Percentiles rank a stretch among this genome's conserved stretches.
These are phyloP conservation scores for Gaeumannomyces tritici DNA, from an alignment of 2,329 filamentous ascomycete species.

Conservation along the genomic window DNA sequence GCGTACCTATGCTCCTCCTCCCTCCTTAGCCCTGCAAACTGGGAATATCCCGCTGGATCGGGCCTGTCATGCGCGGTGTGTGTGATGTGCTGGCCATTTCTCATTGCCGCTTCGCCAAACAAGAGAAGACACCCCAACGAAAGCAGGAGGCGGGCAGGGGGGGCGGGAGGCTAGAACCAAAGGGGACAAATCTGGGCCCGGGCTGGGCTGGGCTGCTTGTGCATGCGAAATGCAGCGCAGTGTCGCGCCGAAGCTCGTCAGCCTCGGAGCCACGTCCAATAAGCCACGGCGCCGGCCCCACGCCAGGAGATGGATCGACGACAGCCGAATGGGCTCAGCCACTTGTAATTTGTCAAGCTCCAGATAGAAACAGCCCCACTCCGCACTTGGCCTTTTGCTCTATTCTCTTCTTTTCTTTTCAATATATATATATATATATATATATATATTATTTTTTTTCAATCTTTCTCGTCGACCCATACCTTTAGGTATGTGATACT, in stretches of 20 bases:
- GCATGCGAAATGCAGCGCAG: not conserved
- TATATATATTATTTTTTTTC: constrained; percentile 7
- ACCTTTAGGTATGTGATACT: constrained; percentile 1
- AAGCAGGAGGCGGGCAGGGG: too few relatives aligned
- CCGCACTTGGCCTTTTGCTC: not conserved
- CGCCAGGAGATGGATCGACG: not conserved
- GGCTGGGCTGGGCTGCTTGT: not conserved
- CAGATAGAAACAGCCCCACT: not conserved
- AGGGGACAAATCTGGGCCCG: not conserved
- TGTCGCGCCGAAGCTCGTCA: not conserved
- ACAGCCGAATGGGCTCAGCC: not conserved
- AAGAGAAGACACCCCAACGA: too few relatives aligned
- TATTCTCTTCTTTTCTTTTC: not conserved
- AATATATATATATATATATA: too few relatives aligned
- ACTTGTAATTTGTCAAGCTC: not conserved
- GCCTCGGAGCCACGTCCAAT: not conserved
- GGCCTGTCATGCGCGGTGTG: not conserved
- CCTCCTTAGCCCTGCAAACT: not conserved
- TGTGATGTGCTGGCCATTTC: not conserved
- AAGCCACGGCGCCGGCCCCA: not conserved
- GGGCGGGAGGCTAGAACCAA: not conserved
- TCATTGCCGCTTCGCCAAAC: not conserved
- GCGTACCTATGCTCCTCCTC: too few relatives aligned
- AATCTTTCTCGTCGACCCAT: not conserved
- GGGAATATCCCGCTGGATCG: not conserved